Evolutionary conservation across 345 rosid species (phyloP).

Genomic region (Leavenworthia alabamica): DNA sequence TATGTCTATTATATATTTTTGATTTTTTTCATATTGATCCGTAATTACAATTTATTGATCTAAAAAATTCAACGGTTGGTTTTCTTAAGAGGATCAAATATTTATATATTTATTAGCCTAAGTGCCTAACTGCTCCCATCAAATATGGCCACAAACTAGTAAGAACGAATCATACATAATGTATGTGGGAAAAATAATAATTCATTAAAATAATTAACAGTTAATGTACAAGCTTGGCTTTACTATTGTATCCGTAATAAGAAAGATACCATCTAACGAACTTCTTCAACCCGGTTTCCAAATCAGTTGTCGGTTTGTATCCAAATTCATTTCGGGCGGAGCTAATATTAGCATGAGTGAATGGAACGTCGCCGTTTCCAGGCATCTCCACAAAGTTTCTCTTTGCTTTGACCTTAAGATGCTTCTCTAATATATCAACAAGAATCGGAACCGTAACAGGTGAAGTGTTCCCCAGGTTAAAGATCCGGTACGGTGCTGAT

Average conservation of each 20-base stretch:
- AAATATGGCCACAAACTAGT: background rate
- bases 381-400: slow-evolving; percentile 61
- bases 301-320: slow-evolving; percentile 77
- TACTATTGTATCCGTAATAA: slow-evolving; percentile 64
- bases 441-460: slow-evolving; percentile 74
- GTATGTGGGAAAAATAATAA: background rate
- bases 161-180: slow-evolving; percentile 14
- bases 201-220: background rate
- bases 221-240: slow-evolving; percentile 44
- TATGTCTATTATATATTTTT: background rate
- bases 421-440: slow-evolving; percentile 62
- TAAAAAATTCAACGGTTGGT: too few relatives aligned
- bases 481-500: slow-evolving; percentile 56
- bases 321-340: slow-evolving; percentile 54
- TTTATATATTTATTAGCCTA: too few relatives aligned
- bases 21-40: background rate
- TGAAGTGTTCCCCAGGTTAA: slow-evolving; percentile 72
- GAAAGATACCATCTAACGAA: slow-evolving; percentile 75
- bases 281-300: slow-evolving; percentile 76
- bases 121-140: too few relatives aligned
- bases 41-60: too few relatives aligned
- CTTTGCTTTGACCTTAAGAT: slow-evolving; percentile 59
- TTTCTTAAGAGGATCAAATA: too few relatives aligned
- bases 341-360: slow-evolving; percentile 75
- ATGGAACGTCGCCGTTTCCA: slow-evolving; percentile 90